Evolutionary conservation across 306 rosid genomes (phyloP).

Genomic region (Pterocarpus macrocarpus): DNA sequence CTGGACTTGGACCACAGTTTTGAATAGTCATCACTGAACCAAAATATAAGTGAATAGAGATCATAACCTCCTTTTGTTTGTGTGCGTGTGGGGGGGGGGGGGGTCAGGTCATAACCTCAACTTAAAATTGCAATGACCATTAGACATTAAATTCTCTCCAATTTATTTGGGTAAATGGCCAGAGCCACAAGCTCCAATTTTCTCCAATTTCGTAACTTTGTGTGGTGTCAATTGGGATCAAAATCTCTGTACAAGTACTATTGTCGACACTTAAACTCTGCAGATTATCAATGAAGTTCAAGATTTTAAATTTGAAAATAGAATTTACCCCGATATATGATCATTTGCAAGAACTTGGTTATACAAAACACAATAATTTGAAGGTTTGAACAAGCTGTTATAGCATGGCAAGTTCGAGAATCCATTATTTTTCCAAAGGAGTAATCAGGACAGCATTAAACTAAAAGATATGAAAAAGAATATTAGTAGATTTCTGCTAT

Average conservation of each 20-base stretch:
- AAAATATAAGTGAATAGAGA: neutral
- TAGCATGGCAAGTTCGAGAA: neutral
- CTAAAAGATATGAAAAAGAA: no score
- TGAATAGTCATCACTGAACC: conserved; percentile 24
- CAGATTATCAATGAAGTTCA: neutral
- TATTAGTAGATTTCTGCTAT: no score
- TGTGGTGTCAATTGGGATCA: conserved; percentile 4
- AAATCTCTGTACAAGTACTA: neutral
- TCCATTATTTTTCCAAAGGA: neutral
- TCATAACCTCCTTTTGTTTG: neutral
- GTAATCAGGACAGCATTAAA: neutral
- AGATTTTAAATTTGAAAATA: neutral
- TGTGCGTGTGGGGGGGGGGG: no score
- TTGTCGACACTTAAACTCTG: neutral
- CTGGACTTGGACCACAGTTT: conserved; percentile 48
- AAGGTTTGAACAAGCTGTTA: neutral
- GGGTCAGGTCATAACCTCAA: conserved; percentile 10
- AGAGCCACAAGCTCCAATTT: neutral
- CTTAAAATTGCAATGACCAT: conserved; percentile 7
- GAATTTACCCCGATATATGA: neutral
- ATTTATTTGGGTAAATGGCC: neutral
- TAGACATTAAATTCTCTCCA: neutral
- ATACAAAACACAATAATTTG: neutral
- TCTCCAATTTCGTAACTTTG: conserved; percentile 1
- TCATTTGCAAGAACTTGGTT: neutral